A percentile compares a stretch with the other conserved stretches of the same genome.
These are phyloP conservation scores for Amylostereum areolatum DNA, from an alignment of 1,284 basidiomycete species.

Conservation along the genomic window DNA sequence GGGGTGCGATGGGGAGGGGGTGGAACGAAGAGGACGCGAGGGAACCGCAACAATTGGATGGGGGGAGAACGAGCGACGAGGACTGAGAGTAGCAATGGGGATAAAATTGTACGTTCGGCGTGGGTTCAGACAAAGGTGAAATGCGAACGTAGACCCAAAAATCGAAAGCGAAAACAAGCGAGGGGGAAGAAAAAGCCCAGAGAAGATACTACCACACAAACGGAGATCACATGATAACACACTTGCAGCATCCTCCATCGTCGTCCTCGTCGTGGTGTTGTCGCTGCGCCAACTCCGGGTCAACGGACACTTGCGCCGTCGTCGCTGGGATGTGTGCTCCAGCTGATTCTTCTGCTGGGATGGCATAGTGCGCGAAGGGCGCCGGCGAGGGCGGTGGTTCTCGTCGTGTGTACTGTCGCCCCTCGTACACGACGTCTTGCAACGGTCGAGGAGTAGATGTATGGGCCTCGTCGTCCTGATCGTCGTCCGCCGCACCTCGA, in stretches of 20 bases:
- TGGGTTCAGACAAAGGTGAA: no score
- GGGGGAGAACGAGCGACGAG: not conserved
- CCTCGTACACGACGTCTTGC: slow-evolving; percentile 3
- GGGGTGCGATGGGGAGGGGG: no score
- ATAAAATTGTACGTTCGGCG: no score
- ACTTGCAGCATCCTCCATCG: slow-evolving; percentile 28
- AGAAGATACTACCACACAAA: not conserved
- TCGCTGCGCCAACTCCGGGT: slow-evolving; percentile 2
- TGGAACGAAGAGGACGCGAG: no score
- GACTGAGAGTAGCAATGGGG: not conserved
- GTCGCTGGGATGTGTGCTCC: slow-evolving; percentile 3
- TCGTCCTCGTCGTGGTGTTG: slow-evolving; percentile 20
- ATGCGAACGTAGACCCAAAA: not conserved
- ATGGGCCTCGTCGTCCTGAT: slow-evolving; percentile 13
- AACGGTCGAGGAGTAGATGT: not conserved
- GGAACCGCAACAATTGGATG: no score
- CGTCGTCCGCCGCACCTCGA: slow-evolving; percentile 14
- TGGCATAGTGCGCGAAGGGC: slow-evolving; percentile 52
- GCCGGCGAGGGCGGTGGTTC: slow-evolving; percentile 41
- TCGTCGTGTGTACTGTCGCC: slow-evolving; percentile 13
- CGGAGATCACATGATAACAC: slow-evolving; percentile 28
- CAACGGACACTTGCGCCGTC: slow-evolving; percentile 4
- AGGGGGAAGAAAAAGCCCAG: not conserved
- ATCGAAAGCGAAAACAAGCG: not conserved
- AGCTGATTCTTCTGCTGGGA: slow-evolving; percentile 1